A percentile compares a stretch with the other conserved stretches of the same genome.
phyloP scores from a whole-genome alignment of 495 filamentous ascomycete species.

The Jackrogersella multiformis region DNA sequence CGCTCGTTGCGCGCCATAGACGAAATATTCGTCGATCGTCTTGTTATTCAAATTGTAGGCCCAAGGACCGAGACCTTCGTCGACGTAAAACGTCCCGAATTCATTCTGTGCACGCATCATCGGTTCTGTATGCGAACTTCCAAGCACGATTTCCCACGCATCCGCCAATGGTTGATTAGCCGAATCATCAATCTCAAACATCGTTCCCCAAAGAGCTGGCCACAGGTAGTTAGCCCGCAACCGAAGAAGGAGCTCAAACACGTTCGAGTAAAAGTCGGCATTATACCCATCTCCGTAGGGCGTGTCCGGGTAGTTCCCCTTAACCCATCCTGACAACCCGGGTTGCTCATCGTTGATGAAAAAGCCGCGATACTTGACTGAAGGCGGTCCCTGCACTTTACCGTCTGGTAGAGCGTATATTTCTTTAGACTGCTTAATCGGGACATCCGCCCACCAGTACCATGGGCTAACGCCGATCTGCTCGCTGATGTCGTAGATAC shows the following conservation, averaged over 20 bases:
- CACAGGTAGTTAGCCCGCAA: slow-evolving; percentile 78
- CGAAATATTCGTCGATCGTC: slow-evolving; percentile 71
- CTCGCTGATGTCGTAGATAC: slow-evolving; percentile 77
- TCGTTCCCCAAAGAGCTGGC: slow-evolving; percentile 75
- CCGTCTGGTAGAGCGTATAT: slow-evolving; percentile 64
- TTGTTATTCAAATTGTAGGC: slow-evolving; percentile 72
- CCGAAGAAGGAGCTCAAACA: slow-evolving; percentile 77
- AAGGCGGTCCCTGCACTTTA: slow-evolving; percentile 69
- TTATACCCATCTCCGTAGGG: slow-evolving; percentile 68
- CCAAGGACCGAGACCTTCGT: slow-evolving; percentile 62
- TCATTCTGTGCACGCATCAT: slow-evolving; percentile 78
- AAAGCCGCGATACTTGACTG: slow-evolving; percentile 78
- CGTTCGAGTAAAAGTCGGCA: slow-evolving; percentile 70
- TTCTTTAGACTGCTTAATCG: slow-evolving; percentile 60
- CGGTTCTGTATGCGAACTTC: slow-evolving; percentile 77
- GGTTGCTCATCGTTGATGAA: slow-evolving; percentile 85
- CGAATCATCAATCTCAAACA: slow-evolving; percentile 75
- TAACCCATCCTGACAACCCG: slow-evolving; percentile 74
- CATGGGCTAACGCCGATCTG: slow-evolving; percentile 81
- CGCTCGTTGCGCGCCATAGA: slow-evolving; percentile 70
- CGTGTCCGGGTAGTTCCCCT: slow-evolving; percentile 54
- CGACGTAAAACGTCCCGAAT: slow-evolving; percentile 64
- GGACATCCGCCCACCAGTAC: slow-evolving; percentile 80
- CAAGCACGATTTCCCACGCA: slow-evolving; percentile 76
- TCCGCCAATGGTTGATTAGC: slow-evolving; percentile 74